phyloP scores from a whole-genome alignment of 2,329 filamentous ascomycete species.

The Tolypocladium inflatum region DNA sequence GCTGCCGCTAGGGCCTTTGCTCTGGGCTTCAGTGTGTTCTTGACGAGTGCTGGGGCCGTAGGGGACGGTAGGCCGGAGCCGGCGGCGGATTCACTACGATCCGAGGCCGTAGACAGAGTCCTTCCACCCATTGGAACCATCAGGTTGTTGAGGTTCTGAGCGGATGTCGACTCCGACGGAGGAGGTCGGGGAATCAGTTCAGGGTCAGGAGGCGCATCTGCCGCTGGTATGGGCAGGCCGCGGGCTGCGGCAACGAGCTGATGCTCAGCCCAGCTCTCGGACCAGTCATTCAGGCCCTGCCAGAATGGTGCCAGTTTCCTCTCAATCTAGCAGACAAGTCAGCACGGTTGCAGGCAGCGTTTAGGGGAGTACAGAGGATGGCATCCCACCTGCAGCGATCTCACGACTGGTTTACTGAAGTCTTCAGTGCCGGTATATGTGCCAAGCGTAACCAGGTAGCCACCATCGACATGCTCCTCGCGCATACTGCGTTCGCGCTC shows the following conservation, averaged over 20 bases:
- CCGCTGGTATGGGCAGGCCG: constrained; percentile 71
- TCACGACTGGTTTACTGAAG: constrained; percentile 79
- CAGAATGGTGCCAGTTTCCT: constrained; percentile 89
- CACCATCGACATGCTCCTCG: constrained; percentile 90
- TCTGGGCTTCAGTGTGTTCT: constrained; percentile 63
- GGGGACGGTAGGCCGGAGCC: constrained; percentile 48
- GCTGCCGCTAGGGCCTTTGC: constrained; percentile 84
- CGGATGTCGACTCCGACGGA: constrained; percentile 37
- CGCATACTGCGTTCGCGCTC: constrained; percentile 85
- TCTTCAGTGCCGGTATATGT: constrained; percentile 90
- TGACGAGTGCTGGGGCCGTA: constrained; percentile 21
- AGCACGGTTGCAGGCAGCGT: constrained; percentile 1
- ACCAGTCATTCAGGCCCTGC: constrained; percentile 85
- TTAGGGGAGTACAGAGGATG: not conserved
- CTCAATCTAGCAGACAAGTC: constrained; percentile 59
- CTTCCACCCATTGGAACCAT: constrained; percentile 72
- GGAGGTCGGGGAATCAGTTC: constrained; percentile 40
- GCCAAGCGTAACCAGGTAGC: constrained; percentile 87
- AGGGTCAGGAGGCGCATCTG: constrained; percentile 74
- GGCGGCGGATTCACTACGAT: constrained; percentile 52
- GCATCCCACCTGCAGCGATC: constrained; percentile 72
- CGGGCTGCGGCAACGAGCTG: constrained; percentile 88
- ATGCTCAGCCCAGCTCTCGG: constrained; percentile 82
- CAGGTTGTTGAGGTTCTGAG: constrained; percentile 56
- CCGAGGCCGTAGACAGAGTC: constrained; percentile 71